phyloP scores from a whole-genome alignment of 768 basidiomycete genomes.

The Naganishia friedmannii region DNA sequence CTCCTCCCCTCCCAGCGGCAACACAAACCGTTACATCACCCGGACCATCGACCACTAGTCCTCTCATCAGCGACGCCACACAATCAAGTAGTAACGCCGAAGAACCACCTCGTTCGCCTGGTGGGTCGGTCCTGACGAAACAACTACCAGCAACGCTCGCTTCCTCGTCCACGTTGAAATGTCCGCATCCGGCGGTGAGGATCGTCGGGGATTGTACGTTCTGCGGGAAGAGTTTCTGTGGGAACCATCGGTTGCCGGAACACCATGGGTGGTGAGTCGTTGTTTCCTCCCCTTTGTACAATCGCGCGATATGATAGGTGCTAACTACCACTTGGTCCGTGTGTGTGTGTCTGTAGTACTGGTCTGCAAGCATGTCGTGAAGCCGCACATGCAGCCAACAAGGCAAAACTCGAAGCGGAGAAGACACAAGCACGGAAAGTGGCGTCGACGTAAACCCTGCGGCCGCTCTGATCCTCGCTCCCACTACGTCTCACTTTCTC shows the following conservation, averaged over 20 bases:
- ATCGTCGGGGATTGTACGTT: conserved; percentile 49
- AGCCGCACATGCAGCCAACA: conserved; percentile 50
- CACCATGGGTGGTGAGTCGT: conserved; percentile 49
- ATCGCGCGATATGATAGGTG: not conserved
- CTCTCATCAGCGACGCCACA: conserved; percentile 3
- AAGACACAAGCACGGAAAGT: conserved; percentile 48
- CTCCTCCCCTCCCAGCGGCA: conserved; percentile 29
- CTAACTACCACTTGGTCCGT: not conserved
- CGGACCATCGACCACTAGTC: conserved; percentile 25
- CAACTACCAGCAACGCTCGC: conserved; percentile 41
- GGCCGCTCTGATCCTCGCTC: not conserved
- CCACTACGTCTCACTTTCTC: not conserved
- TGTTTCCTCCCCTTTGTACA: not conserved
- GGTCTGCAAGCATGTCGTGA: conserved; percentile 50
- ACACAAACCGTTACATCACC: conserved; percentile 44
- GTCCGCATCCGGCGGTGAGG: conserved; percentile 45
- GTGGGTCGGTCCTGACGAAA: not conserved
- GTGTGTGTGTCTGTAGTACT: conserved; percentile 33
- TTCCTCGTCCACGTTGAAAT: conserved; percentile 47
- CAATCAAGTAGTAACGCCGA: not conserved
- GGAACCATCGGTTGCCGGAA: conserved; percentile 48
- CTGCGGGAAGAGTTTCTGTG: conserved; percentile 46
- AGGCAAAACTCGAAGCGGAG: conserved; percentile 48
- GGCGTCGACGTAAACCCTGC: conserved; percentile 43
- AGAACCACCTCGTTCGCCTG: conserved; percentile 22